These are phyloP conservation scores for Tetrahymena thermophila DNA, from an alignment of 73 alveolate species.

Conservation along the genomic window DNA sequence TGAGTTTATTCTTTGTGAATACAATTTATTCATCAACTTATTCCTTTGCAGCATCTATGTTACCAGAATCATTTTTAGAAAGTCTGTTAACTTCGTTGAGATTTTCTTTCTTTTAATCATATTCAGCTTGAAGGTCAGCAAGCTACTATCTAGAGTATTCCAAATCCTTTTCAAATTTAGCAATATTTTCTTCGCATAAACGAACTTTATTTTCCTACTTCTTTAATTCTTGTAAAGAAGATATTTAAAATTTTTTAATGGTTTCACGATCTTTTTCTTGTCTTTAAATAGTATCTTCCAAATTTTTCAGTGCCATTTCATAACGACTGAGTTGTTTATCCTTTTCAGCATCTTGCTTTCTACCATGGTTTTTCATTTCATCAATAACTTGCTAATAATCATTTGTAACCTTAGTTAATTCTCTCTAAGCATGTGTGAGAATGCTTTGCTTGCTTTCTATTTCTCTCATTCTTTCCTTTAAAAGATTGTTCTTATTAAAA, in stretches of 20 bases:
- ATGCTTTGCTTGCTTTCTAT: not conserved
- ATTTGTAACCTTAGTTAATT: not conserved
- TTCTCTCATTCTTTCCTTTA: slow-evolving; percentile 30
- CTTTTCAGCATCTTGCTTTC: slow-evolving; percentile 2
- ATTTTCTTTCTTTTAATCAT: slow-evolving; percentile 43
- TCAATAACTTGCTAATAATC: not conserved
- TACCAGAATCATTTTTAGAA: slow-evolving; percentile 9
- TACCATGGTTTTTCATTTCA: not conserved
- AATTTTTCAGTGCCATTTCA: not conserved
- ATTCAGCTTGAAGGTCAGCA: slow-evolving; percentile 28
- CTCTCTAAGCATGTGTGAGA: not conserved
- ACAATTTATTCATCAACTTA: slow-evolving; percentile 11
- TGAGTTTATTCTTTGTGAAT: not conserved
- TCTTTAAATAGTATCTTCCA: not conserved
- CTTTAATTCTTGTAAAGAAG: not conserved
- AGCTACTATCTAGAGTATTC: slow-evolving; percentile 18
- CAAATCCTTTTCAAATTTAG: slow-evolving; percentile 18
- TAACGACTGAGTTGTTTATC: not conserved
- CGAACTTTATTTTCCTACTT: not conserved
- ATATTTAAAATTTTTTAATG: not conserved
- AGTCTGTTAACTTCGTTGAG: slow-evolving; percentile 24
- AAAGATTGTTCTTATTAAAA: slow-evolving; percentile 37
- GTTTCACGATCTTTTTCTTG: not conserved
- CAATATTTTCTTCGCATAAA: not conserved
- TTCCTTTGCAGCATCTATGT: not conserved